These are phyloP conservation scores for Alternaria sp. DNA, from an alignment of 2,329 filamentous ascomycete genomes.

Conservation along the genomic window DNA sequence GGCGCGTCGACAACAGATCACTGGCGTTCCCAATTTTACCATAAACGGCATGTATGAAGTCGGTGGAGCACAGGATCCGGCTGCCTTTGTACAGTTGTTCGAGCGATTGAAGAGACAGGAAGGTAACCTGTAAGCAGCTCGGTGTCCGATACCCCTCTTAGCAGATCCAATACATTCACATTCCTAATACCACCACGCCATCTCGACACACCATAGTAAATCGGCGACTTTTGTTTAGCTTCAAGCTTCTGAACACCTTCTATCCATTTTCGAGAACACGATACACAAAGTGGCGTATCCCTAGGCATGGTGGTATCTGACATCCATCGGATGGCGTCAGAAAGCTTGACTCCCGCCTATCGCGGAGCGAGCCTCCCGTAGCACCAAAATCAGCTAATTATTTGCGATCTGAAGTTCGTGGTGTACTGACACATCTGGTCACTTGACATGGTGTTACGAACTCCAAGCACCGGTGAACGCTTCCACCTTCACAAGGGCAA, in stretches of 20 bases:
- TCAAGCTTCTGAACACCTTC: neutral
- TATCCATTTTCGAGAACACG: neutral
- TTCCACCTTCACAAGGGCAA: neutral
- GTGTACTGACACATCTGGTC: neutral
- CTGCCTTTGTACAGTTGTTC: constrained; percentile 72
- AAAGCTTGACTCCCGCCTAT: neutral
- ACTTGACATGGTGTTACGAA: neutral
- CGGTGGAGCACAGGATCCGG: constrained; percentile 75
- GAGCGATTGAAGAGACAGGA: constrained; percentile 63
- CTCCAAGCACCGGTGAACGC: neutral
- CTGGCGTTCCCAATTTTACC: constrained; percentile 78
- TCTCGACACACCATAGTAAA: neutral
- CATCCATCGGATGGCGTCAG: too few species aligned
- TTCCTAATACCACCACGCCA: neutral
- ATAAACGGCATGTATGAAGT: constrained; percentile 74
- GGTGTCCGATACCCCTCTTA: neutral
- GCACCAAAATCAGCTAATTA: neutral
- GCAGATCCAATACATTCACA: neutral
- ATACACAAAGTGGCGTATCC: neutral
- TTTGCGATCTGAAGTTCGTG: neutral
- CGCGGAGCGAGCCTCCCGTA: neutral
- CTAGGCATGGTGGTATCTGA: neutral
- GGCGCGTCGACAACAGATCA: constrained; percentile 61
- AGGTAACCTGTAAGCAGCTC: constrained; percentile 24
- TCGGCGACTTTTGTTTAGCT: neutral